Evolutionary conservation across 306 rosid genomes (phyloP), one percentile per base, ranked within the genome.

Genomic region (Dryas alaskensis): DNA sequence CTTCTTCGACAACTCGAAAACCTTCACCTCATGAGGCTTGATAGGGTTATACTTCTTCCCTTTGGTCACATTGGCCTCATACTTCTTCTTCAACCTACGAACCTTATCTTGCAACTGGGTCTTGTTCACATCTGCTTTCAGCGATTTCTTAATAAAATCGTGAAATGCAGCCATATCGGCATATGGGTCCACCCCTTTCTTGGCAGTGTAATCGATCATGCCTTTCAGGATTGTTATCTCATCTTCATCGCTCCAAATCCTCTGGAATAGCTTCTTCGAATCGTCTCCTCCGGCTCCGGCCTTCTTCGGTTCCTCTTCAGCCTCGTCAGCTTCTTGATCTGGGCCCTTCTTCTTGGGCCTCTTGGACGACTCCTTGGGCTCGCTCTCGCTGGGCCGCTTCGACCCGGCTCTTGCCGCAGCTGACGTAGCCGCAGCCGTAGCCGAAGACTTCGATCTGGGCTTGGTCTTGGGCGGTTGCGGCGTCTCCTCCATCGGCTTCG

Each of bases 191-290:
- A 39, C 19, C 0, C 86, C 89, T 0, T 78, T 84, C 58, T 78
- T 73, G 0, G 78, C 72, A 1, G 64, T 6, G 39, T 48, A 89
- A 0, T 89, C 96, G 8, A 10, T 19, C 9, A 90, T 40, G 0
- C 97, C 90, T 11, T 79, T 77, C 0, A 92, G 70, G 13, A 92
- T 67, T 0, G 58, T 77, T 4, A 92, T 66, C 46, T 87, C 93
- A 8, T 92, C 92, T 0, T 83, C 92, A 52, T 84, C 89, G 14
- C 82, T 83, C 86, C 90, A 91, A 0, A 89, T 14, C 46, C 97
- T 79, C 83, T 82, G 91, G 69, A 73, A 81, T 4, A 54, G 51
- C 78, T 84, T 87, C 71, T 78, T 89, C 0, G 84, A 62, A 4
- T 84, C 86, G 1, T 80, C 86, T 0, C 75, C 87, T 2, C 5